A percentile compares a stretch with the other conserved stretches of the same genome.
Conservation (phyloP, 169 alveolate species). For the Eimeria necatrix region DNA sequence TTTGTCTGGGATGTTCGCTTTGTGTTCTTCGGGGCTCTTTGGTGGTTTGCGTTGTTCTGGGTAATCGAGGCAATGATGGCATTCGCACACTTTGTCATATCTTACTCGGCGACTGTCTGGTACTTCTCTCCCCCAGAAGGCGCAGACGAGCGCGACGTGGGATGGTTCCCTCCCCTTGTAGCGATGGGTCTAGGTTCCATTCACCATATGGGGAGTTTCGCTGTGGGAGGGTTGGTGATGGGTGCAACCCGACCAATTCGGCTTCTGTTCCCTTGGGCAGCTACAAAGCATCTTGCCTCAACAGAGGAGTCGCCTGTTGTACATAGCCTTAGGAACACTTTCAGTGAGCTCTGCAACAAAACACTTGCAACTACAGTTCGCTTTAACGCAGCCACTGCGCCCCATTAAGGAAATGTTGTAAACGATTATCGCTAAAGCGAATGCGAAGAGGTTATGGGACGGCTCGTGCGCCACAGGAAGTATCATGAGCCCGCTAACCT, state of each 20-base stretch:
- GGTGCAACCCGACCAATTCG: conserved; percentile 76
- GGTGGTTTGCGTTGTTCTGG: conserved; percentile 77
- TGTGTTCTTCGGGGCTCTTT: conserved; percentile 64
- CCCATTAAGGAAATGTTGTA: no score
- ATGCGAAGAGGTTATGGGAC: not conserved
- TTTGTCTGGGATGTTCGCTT: conserved; percentile 80
- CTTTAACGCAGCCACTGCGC: no score
- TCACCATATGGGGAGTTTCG: conserved; percentile 80
- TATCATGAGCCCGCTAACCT: conserved; percentile 67
- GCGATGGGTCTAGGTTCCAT: conserved; percentile 71
- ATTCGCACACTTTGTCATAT: conserved; percentile 69
- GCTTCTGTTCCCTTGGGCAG: conserved; percentile 74
- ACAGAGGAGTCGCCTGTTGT: conserved; percentile 63
- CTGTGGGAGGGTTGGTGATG: conserved; percentile 76
- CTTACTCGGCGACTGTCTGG: conserved; percentile 81
- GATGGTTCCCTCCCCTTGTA: conserved; percentile 79
- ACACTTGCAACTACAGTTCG: not conserved
- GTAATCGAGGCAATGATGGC: conserved; percentile 67
- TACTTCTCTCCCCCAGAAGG: conserved; percentile 81
- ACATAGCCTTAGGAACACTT: conserved; percentile 56
- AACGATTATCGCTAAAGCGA: no score
- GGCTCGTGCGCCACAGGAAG: conserved; percentile 33
- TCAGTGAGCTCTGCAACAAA: conserved; percentile 28
- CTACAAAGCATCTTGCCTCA: conserved; percentile 59
- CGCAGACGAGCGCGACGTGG: conserved; percentile 79